phyloP scores from a whole-genome alignment of 2,329 filamentous ascomycete genomes.

The Hypoxylon sp. region DNA sequence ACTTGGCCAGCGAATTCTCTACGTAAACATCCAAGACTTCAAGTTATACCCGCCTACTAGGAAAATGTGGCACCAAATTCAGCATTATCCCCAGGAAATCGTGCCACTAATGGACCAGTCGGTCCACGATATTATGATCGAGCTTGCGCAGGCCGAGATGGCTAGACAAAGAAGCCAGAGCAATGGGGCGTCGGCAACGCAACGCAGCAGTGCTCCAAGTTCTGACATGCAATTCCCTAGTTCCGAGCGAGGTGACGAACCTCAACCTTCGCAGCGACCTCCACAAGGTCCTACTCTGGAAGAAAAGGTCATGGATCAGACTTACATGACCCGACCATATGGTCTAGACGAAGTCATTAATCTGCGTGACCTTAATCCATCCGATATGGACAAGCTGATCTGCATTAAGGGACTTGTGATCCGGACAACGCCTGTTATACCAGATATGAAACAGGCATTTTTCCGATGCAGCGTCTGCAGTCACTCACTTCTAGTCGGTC shows the following conservation, averaged over 20 bases:
- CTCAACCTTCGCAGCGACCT: slow-evolving; percentile 59
- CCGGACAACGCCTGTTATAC: slow-evolving; percentile 93
- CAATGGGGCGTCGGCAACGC: slow-evolving; percentile 61
- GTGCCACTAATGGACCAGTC: slow-evolving; percentile 96
- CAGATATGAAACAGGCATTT: slow-evolving; percentile 99
- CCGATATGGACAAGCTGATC: slow-evolving; percentile 95
- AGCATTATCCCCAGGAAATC: slow-evolving; percentile 95
- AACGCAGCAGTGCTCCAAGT: slow-evolving; percentile 72
- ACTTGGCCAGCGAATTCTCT: slow-evolving; percentile 85
- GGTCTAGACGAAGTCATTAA: slow-evolving; percentile 90
- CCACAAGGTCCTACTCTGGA: slow-evolving; percentile 74
- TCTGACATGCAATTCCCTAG: slow-evolving; percentile 84
- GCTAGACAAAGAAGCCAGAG: slow-evolving; percentile 70
- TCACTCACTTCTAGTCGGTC: slow-evolving; percentile 89
- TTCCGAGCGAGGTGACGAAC: slow-evolving; percentile 77
- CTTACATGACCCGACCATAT: slow-evolving; percentile 90
- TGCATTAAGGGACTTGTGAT: slow-evolving; percentile 97
- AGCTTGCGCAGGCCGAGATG: slow-evolving; percentile 86
- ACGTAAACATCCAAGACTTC: slow-evolving; percentile 89
- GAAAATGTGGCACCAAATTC: slow-evolving; percentile 95
- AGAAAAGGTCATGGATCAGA: slow-evolving; percentile 82
- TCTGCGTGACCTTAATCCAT: slow-evolving; percentile 92
- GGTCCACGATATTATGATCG: slow-evolving; percentile 93
- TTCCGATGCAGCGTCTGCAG: slow-evolving; percentile 96
- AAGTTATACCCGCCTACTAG: slow-evolving; percentile 92